Base-by-base conservation (phyloP, 2,329 filamentous ascomycete genomes). In the Dactylellina sp. region DNA sequence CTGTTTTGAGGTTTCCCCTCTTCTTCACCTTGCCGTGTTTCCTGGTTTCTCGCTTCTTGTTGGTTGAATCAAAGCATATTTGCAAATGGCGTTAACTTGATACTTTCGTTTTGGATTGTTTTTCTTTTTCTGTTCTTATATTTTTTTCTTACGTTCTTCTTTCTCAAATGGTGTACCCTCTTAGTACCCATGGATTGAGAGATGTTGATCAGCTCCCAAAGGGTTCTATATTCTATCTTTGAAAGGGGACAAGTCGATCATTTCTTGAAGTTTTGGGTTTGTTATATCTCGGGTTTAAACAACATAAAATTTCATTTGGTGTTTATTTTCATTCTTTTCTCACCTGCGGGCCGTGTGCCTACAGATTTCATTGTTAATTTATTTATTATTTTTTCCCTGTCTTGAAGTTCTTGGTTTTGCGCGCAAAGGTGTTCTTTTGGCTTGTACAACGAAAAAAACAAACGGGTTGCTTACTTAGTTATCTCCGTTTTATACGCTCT, bases 181-280 rank as follows among this genome's bases (percentile, higher is more conserved):
- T 42, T 52, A 18, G 50, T 40, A 55, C 37, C 32, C 37, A 56
- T 18, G 16, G 35, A 20, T 11, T 16, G 14, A 22, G 32, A 24
- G 37, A 37, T 40, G 63, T 32, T 44, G 63, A 68, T 60, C 46
- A 60, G 44, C 46, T 68, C 63, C 53, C 53, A 14, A 59, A 35
- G 40, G 25, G 40, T 60, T 65, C 53, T 57, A 32, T 37, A 44
- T 44, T 11, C 53, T 32, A 42, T 44, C n/a, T 46, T 22, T 32
- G 11, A 44, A 28, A 28, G n/a, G 53, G 16, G 42, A 7, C 39
- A 5, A 44, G 53, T 16, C 53, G 53, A 57, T 57, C 53, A 44
- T n/a, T 64, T 25, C 28, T 50, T 49, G 24, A 52, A 7, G 39
- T 14, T 24, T 55, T 40, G 42, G 18, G n/a, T 47, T 18, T 7